These are phyloP conservation scores for Pseudohalonectria lignicola DNA, from an alignment of 2,329 filamentous ascomycete genomes.

Conservation along the genomic window DNA sequence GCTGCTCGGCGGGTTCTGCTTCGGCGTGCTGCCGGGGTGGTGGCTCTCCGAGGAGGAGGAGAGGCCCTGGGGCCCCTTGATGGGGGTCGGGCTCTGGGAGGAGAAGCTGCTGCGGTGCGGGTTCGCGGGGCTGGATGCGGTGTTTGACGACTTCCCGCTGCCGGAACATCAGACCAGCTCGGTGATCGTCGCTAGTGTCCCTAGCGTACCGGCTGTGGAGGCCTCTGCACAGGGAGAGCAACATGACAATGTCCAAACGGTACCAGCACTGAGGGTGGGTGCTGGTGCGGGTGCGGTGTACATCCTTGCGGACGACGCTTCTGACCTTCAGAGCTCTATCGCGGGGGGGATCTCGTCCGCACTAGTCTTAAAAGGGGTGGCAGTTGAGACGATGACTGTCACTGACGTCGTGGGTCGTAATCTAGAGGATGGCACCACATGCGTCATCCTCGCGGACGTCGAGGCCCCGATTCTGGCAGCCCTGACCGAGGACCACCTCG, in stretches of 20 bases:
- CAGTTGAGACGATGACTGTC: neutral
- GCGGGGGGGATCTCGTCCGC: neutral
- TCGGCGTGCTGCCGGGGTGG: conserved; percentile 10
- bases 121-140: conserved; percentile 2
- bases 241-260: too few species aligned
- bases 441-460: conserved; percentile 9
- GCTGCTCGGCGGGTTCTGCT: neutral
- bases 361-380: neutral
- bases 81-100: conserved; percentile 6
- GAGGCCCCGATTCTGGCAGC: conserved; percentile 6
- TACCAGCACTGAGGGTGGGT: too few species aligned
- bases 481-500: conserved; percentile 6
- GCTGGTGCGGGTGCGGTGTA: too few species aligned
- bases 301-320: neutral
- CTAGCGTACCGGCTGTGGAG: conserved; percentile 12
- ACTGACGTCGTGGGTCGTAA: conserved; percentile 5
- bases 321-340: neutral
- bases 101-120: conserved; percentile 8
- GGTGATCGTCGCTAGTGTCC: conserved; percentile 8
- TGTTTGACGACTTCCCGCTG: conserved; percentile 3
- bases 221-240: too few species aligned
- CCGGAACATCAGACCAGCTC: conserved; percentile 1
- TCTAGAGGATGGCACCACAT: conserved; percentile 12
- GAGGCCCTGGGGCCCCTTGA: conserved; percentile 8
- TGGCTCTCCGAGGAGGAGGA: conserved; percentile 19